Conservation (phyloP, 2,329 filamentous ascomycete species). For the Echinosphaeria canescens region DNA sequence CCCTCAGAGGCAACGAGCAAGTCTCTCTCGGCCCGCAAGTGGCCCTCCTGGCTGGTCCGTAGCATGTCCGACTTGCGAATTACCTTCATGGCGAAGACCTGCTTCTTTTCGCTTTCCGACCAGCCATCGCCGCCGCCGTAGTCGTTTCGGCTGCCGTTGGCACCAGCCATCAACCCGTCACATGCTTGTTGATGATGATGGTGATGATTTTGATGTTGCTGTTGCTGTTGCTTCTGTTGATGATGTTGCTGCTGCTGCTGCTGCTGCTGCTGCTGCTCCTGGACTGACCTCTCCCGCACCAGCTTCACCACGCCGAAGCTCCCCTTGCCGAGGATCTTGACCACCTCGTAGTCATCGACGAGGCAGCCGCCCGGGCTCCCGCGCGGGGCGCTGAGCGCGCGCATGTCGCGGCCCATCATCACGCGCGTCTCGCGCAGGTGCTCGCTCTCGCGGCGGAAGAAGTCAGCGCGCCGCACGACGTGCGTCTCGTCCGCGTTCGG, state of each 20-base stretch:
- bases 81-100: conserved; percentile 91
- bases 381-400: conserved; percentile 8
- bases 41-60: conserved; percentile 75
- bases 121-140: conserved; percentile 2
- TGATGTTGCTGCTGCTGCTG: too few species aligned
- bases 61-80: conserved; percentile 92
- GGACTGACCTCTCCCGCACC: conserved; percentile 40
- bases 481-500: conserved; percentile 32
- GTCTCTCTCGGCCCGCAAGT: conserved; percentile 76
- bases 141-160: too few species aligned
- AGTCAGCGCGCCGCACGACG: conserved; percentile 30
- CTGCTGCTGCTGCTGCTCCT: not conserved
- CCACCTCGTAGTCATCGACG: conserved; percentile 47
- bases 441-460: conserved; percentile 45
- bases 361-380: conserved; percentile 16
- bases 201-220: too few species aligned
- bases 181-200: too few species aligned
- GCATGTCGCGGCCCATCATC: conserved; percentile 38
- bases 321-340: conserved; percentile 75
- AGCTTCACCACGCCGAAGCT: conserved; percentile 87
- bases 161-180: too few species aligned
- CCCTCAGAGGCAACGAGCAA: conserved; percentile 76
- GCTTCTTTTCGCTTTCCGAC: conserved; percentile 12
- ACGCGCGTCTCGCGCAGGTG: conserved; percentile 53
- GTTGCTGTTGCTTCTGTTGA: too few species aligned